Conservation (phyloP, 106 monocot genomes). For the Iris macrosiphon region DNA sequence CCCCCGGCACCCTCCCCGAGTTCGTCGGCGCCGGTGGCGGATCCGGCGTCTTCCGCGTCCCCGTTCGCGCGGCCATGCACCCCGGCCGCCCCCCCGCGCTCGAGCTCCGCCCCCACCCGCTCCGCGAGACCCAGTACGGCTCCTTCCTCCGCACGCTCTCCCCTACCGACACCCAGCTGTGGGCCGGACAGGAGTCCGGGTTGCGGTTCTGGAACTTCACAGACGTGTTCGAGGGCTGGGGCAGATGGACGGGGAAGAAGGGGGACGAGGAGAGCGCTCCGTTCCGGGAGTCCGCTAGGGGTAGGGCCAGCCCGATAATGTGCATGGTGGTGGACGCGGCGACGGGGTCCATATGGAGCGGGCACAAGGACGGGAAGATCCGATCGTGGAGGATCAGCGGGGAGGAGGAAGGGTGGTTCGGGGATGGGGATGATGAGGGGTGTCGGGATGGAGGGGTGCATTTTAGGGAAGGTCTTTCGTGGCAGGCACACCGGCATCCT, state of each 20-base stretch:
- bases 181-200: slow-evolving; percentile 51
- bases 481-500: slow-evolving; percentile 39
- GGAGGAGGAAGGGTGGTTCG: neutral
- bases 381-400: slow-evolving; percentile 25
- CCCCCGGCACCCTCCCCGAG: slow-evolving; percentile 21
- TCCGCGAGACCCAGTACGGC: slow-evolving; percentile 33
- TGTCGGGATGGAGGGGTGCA: neutral
- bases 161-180: slow-evolving; percentile 21
- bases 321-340: slow-evolving; percentile 34
- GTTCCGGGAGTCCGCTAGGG: slow-evolving; percentile 34
- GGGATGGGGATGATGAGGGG: neutral
- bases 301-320: slow-evolving; percentile 31
- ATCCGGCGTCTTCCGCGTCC: slow-evolving; percentile 25
- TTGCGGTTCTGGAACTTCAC: slow-evolving; percentile 29
- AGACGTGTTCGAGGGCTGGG: slow-evolving; percentile 7
- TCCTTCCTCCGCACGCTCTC: slow-evolving; percentile 37
- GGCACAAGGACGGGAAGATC: slow-evolving; percentile 49
- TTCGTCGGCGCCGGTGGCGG: slow-evolving; percentile 29
- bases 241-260: neutral
- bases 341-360: slow-evolving; percentile 37
- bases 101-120: slow-evolving; percentile 37
- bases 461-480: slow-evolving; percentile 34
- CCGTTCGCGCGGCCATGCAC: slow-evolving; percentile 28
- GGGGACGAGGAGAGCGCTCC: slow-evolving; percentile 63
- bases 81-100: slow-evolving; percentile 29